Base-by-base conservation (phyloP, 805 yeast species). In the Starmera dryadoides region DNA sequence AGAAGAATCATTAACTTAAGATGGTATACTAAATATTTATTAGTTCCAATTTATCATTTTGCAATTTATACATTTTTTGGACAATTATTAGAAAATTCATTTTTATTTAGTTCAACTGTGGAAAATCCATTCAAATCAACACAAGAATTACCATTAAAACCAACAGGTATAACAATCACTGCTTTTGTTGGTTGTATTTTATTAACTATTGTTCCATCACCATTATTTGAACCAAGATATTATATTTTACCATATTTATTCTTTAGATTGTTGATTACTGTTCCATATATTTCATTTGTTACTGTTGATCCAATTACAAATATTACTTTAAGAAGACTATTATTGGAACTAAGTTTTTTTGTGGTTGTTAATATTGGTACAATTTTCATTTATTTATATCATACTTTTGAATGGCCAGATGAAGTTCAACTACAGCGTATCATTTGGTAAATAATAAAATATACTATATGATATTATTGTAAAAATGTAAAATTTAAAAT, bases 171-270 rank as follows among this genome's bases (percentile, higher is more conserved):
- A 17, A 60, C 81, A n/a, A 68, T 73, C 32, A 37, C 75, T 5
- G 72, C 79, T 0, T 79, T 70, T 42, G 39, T 77, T 2, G 58
- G 61, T 0, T 80, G 88, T 33, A 66, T 76, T 0, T 50, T 69
- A 1, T 57, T 77, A 6, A 82, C 93, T 0, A 66, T 93, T 17
- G 74, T 84, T 0, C 96, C 98, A 17, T 81, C 96, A 0, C 98
- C 98, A 5, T 66, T 93, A 46, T 80, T 93, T 53, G 98, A 93
- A 60, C 96, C 97, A 36, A 74, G 98, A 42, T 93, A 93, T 58
- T 93, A 82, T 58, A 85, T 91, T 36, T 50, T 87, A 5, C 97
- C 98, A 4, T 79, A 75, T 54, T 56, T 84, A 11, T 59, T 88
- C 30, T 87, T 89, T 77, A 73, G 97, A 49, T 38, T 86, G 3